These are phyloP conservation scores for Penicillium pancosmium DNA, from an alignment of 495 filamentous ascomycete species.

Conservation along the genomic window DNA sequence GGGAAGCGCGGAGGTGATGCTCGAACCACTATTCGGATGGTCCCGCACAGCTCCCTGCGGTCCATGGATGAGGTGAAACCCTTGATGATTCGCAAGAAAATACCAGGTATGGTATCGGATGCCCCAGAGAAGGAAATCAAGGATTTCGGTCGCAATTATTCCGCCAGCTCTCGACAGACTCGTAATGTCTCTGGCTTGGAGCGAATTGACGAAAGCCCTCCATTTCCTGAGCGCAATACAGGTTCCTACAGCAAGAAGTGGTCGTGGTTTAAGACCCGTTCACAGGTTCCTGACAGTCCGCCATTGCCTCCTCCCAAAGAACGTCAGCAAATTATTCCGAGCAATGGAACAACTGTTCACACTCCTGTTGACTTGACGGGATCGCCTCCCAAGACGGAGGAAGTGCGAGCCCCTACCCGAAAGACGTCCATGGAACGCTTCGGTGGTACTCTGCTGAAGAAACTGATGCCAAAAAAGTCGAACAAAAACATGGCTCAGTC, in stretches of 20 bases:
- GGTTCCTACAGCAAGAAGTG: slow-evolving; percentile 54
- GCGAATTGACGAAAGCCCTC: slow-evolving; percentile 35
- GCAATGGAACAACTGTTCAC: slow-evolving; percentile 31
- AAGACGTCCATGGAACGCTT: slow-evolving; percentile 34
- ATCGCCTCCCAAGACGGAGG: neutral
- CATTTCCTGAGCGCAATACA: slow-evolving; percentile 30
- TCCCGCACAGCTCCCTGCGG: slow-evolving; percentile 44
- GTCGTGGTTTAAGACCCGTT: slow-evolving; percentile 66
- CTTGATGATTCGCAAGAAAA: slow-evolving; percentile 59
- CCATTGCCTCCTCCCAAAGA: slow-evolving; percentile 22
- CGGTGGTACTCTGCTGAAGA: slow-evolving; percentile 33
- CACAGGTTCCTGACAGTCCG: slow-evolving; percentile 42
- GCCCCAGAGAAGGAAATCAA: neutral
- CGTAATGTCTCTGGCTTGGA: slow-evolving; percentile 28
- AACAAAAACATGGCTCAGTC: slow-evolving; percentile 23
- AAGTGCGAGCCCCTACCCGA: slow-evolving; percentile 10
- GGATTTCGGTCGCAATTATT: slow-evolving; percentile 12
- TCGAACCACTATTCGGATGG: slow-evolving; percentile 50
- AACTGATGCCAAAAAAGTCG: slow-evolving; percentile 37
- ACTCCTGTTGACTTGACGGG: slow-evolving; percentile 8
- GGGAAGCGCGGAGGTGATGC: slow-evolving; percentile 25
- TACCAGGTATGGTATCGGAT: slow-evolving; percentile 9
- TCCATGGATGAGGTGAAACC: slow-evolving; percentile 48
- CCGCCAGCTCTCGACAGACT: slow-evolving; percentile 22
- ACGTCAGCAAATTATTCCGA: slow-evolving; percentile 25